Percentiles rank a stretch among this genome's conserved stretches.
Evolutionary conservation across 768 basidiomycete species (phyloP).

Genomic region (Nidularia pulvinata): DNA sequence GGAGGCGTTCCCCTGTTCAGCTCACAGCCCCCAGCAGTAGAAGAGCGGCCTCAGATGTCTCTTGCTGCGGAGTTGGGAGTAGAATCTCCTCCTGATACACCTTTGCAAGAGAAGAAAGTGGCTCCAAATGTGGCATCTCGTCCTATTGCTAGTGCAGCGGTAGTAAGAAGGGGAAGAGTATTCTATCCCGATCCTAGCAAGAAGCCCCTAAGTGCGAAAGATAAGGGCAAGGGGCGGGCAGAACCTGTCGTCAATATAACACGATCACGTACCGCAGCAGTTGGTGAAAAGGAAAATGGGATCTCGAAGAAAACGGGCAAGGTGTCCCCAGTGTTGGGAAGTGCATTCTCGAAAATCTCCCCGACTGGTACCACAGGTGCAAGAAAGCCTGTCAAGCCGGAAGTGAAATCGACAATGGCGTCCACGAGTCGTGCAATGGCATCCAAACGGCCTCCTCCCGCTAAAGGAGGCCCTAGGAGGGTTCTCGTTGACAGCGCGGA

Average conservation of each 20-base stretch:
- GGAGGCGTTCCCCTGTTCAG: conserved; percentile 8
- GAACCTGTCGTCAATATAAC: background rate
- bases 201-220: conserved; percentile 28
- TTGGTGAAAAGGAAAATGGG: conserved; percentile 36
- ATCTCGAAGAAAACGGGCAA: conserved; percentile 18
- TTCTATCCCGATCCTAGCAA: conserved; percentile 26
- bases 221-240: conserved; percentile 28
- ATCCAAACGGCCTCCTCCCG: conserved; percentile 26
- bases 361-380: conserved; percentile 7
- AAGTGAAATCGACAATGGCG: background rate
- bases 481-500: conserved; percentile 70
- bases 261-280: conserved; percentile 7
- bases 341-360: conserved; percentile 15
- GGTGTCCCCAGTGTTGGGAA: conserved; percentile 12
- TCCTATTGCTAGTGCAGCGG: conserved; percentile 6
- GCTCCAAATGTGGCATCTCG: conserved; percentile 23
- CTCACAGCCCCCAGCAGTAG: background rate
- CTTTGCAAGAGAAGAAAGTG: conserved; percentile 49
- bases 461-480: conserved; percentile 54
- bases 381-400: background rate
- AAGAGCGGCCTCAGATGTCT: conserved; percentile 24
- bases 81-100: conserved; percentile 46
- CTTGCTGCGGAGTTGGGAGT: conserved; percentile 46
- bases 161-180: conserved; percentile 17
- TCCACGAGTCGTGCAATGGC: conserved; percentile 13